Evolutionary conservation across 2,329 filamentous ascomycete species (phyloP).

Genomic region (Microsporum ferrugineum): DNA sequence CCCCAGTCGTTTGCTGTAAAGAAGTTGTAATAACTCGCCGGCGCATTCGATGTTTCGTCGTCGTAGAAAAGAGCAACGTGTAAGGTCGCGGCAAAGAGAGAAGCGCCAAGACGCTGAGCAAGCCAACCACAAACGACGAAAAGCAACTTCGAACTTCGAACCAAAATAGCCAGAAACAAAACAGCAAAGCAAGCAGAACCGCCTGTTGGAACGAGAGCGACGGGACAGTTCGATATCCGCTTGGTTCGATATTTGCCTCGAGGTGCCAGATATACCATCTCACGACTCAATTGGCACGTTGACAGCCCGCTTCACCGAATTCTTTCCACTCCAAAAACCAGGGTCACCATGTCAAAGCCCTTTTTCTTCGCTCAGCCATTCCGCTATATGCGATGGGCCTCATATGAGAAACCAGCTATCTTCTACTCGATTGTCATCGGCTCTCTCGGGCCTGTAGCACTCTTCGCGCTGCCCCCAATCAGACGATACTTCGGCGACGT

Average conservation of each 20-base stretch:
- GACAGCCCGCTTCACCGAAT: background rate
- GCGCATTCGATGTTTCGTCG: background rate
- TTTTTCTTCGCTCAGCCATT: slow-evolving; percentile 76
- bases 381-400: slow-evolving; percentile 77
- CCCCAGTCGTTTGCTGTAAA: background rate
- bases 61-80: background rate
- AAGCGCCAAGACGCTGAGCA: background rate
- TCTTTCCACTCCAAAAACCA: background rate
- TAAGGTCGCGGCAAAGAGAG: background rate
- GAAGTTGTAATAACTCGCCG: background rate
- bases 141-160: background rate
- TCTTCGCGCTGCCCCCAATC: slow-evolving; percentile 63
- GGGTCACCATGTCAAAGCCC: slow-evolving; percentile 43
- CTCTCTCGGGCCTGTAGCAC: slow-evolving; percentile 55
- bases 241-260: background rate
- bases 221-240: background rate
- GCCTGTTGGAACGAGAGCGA: background rate
- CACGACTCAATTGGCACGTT: background rate
- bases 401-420: slow-evolving; percentile 77
- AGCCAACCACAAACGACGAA: background rate
- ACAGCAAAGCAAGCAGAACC: background rate
- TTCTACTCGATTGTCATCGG: slow-evolving; percentile 79
- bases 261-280: background rate
- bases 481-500: slow-evolving; percentile 62
- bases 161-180: background rate